Conservation (phyloP, 352 stramenopile genomes). For the Phytophthora multivora region DNA sequence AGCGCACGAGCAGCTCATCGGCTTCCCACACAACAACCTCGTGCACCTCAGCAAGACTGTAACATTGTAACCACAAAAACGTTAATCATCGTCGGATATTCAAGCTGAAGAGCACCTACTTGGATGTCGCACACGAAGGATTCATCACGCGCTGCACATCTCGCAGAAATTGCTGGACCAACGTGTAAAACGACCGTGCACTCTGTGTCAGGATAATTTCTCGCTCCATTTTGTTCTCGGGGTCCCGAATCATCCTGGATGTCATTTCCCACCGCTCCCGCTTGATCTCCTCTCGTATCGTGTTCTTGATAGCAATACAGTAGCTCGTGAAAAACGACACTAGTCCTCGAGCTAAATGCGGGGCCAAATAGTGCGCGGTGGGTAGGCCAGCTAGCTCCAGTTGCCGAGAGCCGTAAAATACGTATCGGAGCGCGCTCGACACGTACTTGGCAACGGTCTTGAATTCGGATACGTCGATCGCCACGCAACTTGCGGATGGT, state of each 20-base stretch:
- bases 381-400: constrained; percentile 78
- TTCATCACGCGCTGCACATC: constrained; percentile 81
- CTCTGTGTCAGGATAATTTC: constrained; percentile 87
- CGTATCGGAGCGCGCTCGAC: constrained; percentile 71
- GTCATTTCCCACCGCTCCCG: constrained; percentile 85
- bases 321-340: constrained; percentile 69
- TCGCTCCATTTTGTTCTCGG: constrained; percentile 63
- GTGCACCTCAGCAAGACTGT: constrained; percentile 64
- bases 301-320: constrained; percentile 67
- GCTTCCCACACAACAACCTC: constrained; percentile 59
- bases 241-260: constrained; percentile 69
- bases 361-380: constrained; percentile 74
- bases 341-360: constrained; percentile 64
- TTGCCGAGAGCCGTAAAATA: constrained; percentile 83
- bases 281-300: constrained; percentile 78
- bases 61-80: constrained; percentile 1
- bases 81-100: constrained; percentile 2
- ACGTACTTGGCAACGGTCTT: constrained; percentile 81
- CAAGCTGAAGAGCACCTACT: constrained; percentile 34
- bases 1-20: constrained; percentile 66
- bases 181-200: constrained; percentile 75
- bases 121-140: constrained; percentile 77
- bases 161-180: constrained; percentile 82
- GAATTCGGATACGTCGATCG: constrained; percentile 76
- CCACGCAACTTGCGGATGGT: constrained; percentile 34